These are phyloP conservation scores for Flaveria robusta DNA, from an alignment of 129 eudicot species.

Conservation along the genomic window DNA sequence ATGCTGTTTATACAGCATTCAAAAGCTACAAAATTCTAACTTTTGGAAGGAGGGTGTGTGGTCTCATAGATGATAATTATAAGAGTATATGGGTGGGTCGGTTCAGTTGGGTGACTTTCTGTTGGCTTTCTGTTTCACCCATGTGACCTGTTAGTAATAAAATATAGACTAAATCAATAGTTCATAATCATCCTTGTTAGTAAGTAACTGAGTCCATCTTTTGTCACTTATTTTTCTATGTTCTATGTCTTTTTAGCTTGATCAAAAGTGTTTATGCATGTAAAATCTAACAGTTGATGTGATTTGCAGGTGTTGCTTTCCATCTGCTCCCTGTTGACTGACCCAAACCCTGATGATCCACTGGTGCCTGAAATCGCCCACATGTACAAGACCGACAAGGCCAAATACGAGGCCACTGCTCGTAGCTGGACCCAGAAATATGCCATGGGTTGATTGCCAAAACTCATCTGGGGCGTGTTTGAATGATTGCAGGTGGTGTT, in stretches of 20 bases:
- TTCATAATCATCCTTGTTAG: neutral
- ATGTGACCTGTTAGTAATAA: neutral
- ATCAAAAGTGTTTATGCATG: neutral
- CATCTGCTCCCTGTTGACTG: conserved; percentile 69
- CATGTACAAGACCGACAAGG: conserved; percentile 71
- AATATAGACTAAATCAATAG: neutral
- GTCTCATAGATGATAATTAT: conserved; percentile 1
- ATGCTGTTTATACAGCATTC: neutral
- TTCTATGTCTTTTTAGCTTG: neutral
- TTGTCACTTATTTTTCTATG: neutral
- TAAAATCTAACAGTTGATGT: conserved; percentile 5
- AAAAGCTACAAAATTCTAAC: neutral
- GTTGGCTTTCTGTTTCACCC: neutral
- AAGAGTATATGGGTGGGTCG: neutral
- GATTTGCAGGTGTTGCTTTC: conserved; percentile 60
- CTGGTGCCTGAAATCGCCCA: conserved; percentile 77
- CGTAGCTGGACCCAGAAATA: conserved; percentile 88
- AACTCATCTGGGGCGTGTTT: conserved; percentile 20
- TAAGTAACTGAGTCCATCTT: neutral
- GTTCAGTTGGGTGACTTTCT: neutral
- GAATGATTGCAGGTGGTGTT: conserved; percentile 4
- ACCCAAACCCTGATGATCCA: conserved; percentile 80
- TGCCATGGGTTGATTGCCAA: conserved; percentile 56
- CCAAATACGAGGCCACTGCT: conserved; percentile 75
- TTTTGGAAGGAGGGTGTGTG: neutral